Evolutionary conservation across 2,329 filamentous ascomycete genomes (phyloP), one percentile per base, ranked within the genome.

Genomic region (Xylariaceae sp.): DNA sequence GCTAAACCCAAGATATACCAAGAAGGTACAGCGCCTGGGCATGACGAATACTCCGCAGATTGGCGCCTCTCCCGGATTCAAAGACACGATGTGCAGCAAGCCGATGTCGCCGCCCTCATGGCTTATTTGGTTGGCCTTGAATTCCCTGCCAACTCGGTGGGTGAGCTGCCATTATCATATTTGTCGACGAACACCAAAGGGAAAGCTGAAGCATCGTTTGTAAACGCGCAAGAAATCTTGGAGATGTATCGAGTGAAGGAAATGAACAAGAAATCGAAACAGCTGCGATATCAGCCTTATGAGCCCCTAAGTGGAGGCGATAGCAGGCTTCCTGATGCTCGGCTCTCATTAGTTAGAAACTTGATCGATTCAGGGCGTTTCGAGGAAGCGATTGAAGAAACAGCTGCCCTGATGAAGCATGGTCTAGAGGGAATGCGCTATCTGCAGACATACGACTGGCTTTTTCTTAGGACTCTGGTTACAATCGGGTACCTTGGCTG

Each of bases 221-320:
- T 88, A 36, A 99, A 99, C 65, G 87, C 91, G 0, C 84, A 84
- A 62, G 86, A 87, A 39, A 94, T 99, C 45, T 74, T 99, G 29
- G 94, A 99, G 68, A 96, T 96, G 87, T 99, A 97, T 68, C 84
- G 82, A 22, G 88, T 99, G 55, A 99, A 99, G 72, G 92, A 97
- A 69, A 84, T 86, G 59, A 80, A 86, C 60, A 97, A 97, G 74
- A 84, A 83, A 66, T 77, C 80, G 0, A 87, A 81, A 0, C 83
- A 92, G 65, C 71, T 99, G 52, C 83, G 84, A 36, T 99, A 92
- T 71, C 82, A 78, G 49, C 86, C 92, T 0, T 99, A 87, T 67
- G 73, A 79, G 29, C 82, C 84, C 3, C 79, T 99, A 30, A 84
- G 84, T 37, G 80, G 81, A n/a, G 61, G 60, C 32, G 74, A 80